Evolutionary conservation across 2,329 filamentous ascomycete species (phyloP).

Genomic region (Alternaria brassicicola): DNA sequence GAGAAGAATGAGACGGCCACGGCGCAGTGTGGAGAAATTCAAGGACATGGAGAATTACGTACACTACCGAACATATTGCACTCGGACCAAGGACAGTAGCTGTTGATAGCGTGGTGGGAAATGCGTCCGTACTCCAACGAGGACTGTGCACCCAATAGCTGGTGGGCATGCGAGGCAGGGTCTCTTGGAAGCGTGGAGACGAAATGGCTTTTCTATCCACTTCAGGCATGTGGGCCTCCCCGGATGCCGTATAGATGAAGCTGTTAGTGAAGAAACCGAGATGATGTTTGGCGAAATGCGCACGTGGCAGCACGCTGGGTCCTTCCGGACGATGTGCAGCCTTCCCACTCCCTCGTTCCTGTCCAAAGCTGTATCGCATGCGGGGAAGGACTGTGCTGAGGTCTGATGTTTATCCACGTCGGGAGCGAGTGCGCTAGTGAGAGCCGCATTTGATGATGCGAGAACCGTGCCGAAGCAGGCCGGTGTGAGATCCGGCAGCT

Average conservation of each 20-base stretch:
- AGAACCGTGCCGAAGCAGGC: slow-evolving; percentile 13
- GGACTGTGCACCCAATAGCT: slow-evolving; percentile 15
- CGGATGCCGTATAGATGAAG: slow-evolving; percentile 11
- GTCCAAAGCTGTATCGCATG: not conserved
- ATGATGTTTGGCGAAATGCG: slow-evolving; percentile 2
- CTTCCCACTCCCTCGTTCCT: slow-evolving; percentile 1
- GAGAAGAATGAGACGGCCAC: slow-evolving; percentile 3
- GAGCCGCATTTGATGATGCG: slow-evolving; percentile 25
- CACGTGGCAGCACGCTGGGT: not conserved
- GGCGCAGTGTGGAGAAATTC: slow-evolving; percentile 6
- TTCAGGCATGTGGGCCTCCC: slow-evolving; percentile 24
- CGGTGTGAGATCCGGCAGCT: slow-evolving; percentile 2
- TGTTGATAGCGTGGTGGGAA: slow-evolving; percentile 11
- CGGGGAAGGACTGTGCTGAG: slow-evolving; percentile 17
- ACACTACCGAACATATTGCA: slow-evolving; percentile 9
- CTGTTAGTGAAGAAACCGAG: slow-evolving; percentile 6
- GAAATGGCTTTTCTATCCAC: slow-evolving; percentile 20
- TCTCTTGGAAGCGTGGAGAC: slow-evolving; percentile 21
- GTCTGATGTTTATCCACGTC: slow-evolving; percentile 21
- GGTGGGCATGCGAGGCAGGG: slow-evolving; percentile 7
- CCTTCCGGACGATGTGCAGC: not conserved
- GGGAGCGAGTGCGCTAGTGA: slow-evolving; percentile 28
- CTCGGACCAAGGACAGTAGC: slow-evolving; percentile 11
- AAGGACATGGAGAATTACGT: slow-evolving; percentile 20
- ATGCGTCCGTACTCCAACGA: slow-evolving; percentile 1